Conservation (phyloP, 2,329 filamentous ascomycete species). For the Xylariaceae sp. region DNA sequence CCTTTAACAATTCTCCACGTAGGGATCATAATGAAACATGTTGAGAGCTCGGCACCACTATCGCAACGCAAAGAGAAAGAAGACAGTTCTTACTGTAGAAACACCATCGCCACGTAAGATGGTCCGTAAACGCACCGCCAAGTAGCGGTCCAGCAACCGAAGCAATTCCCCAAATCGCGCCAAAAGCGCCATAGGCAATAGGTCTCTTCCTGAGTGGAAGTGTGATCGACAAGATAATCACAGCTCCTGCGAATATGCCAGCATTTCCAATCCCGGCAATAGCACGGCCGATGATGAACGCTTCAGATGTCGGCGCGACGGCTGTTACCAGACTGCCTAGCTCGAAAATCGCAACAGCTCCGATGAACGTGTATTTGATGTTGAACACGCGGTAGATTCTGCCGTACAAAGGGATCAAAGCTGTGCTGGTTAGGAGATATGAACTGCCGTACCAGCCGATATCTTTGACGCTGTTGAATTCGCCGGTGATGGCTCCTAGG, state of each 20-base stretch:
- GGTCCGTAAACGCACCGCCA: constrained; percentile 36
- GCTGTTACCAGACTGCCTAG: constrained; percentile 39
- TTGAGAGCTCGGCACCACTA: too few relatives aligned
- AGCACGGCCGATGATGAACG: constrained; percentile 40
- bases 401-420: constrained; percentile 39
- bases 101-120: constrained; percentile 37
- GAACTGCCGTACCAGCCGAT: constrained; percentile 38
- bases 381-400: constrained; percentile 38
- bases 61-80: background rate
- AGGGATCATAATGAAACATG: too few relatives aligned
- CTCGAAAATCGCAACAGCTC: constrained; percentile 34
- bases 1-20: too few relatives aligned
- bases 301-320: constrained; percentile 35
- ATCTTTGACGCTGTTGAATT: constrained; percentile 34
- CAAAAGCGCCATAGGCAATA: constrained; percentile 34
- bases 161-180: constrained; percentile 35
- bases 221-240: constrained; percentile 33
- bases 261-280: constrained; percentile 37
- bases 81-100: constrained; percentile 26
- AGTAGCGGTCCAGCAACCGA: constrained; percentile 36
- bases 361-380: constrained; percentile 33
- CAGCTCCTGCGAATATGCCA: constrained; percentile 37
- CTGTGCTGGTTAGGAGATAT: constrained; percentile 35
- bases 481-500: constrained; percentile 30
- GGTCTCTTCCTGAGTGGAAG: constrained; percentile 34